Percentiles rank a stretch among this genome's conserved stretches.
Conservation (phyloP, 495 filamentous ascomycete genomes). For the Penicillium malachiteum region DNA sequence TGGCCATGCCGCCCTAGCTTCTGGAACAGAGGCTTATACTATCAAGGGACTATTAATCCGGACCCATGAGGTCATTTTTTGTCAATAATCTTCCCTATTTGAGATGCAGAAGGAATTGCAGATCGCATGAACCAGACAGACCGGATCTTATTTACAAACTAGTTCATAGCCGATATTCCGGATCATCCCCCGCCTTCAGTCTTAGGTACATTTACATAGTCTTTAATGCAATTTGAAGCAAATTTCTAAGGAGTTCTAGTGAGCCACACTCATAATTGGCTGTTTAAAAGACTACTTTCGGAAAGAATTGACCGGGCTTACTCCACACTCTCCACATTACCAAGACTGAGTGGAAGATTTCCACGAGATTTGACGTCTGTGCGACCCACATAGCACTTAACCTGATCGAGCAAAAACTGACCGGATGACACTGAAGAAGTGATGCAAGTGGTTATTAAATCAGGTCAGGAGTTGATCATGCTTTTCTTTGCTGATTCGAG, state of each 20-base stretch:
- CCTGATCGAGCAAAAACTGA: constrained; percentile 19
- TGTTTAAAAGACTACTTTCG: background rate
- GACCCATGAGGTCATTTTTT: constrained; percentile 5
- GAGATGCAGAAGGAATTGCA: no score
- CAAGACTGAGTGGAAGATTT: no score
- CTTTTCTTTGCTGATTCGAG: no score
- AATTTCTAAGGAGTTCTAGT: background rate
- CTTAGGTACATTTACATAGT: background rate
- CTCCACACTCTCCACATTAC: constrained; percentile 1
- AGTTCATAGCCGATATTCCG: background rate
- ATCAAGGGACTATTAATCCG: constrained; percentile 1
- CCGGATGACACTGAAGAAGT: constrained; percentile 9
- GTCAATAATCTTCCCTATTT: background rate
- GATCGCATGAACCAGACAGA: no score
- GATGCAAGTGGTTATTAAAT: constrained; percentile 7
- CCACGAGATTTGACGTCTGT: background rate
- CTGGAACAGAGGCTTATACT: background rate
- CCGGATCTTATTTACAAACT: background rate
- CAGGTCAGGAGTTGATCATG: background rate
- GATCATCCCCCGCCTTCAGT: background rate
- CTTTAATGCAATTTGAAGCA: background rate
- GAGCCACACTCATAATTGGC: background rate
- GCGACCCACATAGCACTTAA: constrained; percentile 3
- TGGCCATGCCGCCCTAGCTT: constrained; percentile 25
- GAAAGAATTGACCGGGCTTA: background rate